phyloP scores from a whole-genome alignment of 73 alveolate species.

The Paramecium caudatum region DNA sequence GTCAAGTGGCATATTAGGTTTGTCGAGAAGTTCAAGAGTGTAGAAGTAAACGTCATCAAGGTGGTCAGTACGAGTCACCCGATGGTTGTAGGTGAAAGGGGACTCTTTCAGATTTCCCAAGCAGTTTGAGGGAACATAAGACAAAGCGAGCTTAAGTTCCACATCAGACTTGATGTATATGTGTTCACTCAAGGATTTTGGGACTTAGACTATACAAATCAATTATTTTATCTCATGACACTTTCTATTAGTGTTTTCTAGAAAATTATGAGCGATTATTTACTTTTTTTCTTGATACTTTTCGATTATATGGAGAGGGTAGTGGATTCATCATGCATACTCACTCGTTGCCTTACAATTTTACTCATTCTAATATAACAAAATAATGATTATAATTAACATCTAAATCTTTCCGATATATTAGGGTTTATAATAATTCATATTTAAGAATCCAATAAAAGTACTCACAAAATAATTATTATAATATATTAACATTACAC shows the following conservation, averaged over 20 bases:
- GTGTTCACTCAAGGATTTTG: background rate
- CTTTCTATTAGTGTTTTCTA: slow-evolving; percentile 13
- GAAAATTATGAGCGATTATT: background rate
- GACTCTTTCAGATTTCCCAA: slow-evolving; percentile 37
- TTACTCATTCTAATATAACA: slow-evolving; percentile 4
- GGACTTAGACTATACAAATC: slow-evolving; percentile 53
- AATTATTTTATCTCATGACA: slow-evolving; percentile 26
- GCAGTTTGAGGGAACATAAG: slow-evolving; percentile 2
- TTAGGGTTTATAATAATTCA: slow-evolving; percentile 22
- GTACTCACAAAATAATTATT: slow-evolving; percentile 2
- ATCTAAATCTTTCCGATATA: slow-evolving; percentile 16
- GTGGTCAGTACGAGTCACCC: slow-evolving; percentile 52
- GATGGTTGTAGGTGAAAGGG: slow-evolving; percentile 56
- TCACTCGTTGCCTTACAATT: slow-evolving; percentile 41
- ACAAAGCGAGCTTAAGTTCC: slow-evolving; percentile 55
- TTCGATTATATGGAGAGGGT: background rate
- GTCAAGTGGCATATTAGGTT: background rate
- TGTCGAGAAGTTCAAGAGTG: slow-evolving; percentile 56
- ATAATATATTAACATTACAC: background rate
- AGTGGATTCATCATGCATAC: slow-evolving; percentile 54
- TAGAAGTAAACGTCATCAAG: slow-evolving; percentile 57
- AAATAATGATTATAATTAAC: background rate
- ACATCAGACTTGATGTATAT: slow-evolving; percentile 23
- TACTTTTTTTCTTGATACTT: slow-evolving; percentile 26
- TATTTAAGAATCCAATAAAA: background rate